Evolutionary conservation across 2,329 filamentous ascomycete genomes (phyloP).

Genomic region (Hirsutella rhossiliensis): DNA sequence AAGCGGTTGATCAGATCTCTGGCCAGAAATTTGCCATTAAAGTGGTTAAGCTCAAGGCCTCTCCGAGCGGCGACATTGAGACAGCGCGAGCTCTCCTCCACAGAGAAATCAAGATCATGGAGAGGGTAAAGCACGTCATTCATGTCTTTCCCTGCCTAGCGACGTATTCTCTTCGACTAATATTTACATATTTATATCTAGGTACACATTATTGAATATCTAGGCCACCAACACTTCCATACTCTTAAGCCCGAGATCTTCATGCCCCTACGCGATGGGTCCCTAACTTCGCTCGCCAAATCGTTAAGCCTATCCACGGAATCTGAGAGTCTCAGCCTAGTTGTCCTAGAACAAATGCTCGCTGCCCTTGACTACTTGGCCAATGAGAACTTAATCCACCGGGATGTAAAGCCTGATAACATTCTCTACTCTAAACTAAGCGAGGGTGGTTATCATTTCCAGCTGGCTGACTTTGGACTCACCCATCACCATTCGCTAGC

Average conservation of each 20-base stretch:
- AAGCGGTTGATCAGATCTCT: not conserved
- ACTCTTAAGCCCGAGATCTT: not conserved
- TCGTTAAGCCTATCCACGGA: not conserved
- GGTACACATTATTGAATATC: not conserved
- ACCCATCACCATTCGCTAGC: not conserved
- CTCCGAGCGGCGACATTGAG: not conserved
- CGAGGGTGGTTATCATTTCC: not conserved
- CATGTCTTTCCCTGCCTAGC: not conserved
- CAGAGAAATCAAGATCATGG: not conserved
- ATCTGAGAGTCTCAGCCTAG: not conserved
- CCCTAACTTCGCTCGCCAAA: not conserved
- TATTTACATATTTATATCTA: not conserved
- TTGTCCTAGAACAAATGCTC: not conserved
- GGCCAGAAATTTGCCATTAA: not conserved
- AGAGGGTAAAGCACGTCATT: not conserved
- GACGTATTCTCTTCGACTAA: too few species aligned
- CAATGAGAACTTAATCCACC: not conserved
- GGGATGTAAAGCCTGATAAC: constrained; percentile 1
- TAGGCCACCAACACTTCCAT: not conserved
- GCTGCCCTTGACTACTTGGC: constrained; percentile 1
- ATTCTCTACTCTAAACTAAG: not conserved
- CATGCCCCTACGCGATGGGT: not conserved
- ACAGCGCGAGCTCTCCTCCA: not conserved
- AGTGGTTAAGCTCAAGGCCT: not conserved
- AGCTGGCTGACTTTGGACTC: constrained; percentile 2